A percentile compares a stretch with the other conserved stretches of the same genome.
phyloP scores from a whole-genome alignment of 352 stramenopile species.

The Phytophthora lateralis region DNA sequence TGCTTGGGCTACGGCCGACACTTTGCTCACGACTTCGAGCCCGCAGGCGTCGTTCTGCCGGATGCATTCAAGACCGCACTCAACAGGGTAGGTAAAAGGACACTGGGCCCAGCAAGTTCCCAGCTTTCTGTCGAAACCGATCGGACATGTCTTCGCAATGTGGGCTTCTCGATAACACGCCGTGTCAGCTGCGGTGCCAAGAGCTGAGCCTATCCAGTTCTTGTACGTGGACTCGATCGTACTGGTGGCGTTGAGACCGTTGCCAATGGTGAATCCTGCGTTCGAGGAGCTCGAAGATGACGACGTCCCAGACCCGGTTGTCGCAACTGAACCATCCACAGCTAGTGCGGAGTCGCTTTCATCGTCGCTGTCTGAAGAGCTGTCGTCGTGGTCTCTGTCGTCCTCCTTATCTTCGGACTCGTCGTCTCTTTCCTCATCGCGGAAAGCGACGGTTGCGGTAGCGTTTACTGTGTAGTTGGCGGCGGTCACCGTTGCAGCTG shows the following conservation, averaged over 20 bases:
- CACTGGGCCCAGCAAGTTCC: constrained; percentile 51
- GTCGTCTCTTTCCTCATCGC: constrained; percentile 21
- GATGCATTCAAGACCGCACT: constrained; percentile 52
- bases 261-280: constrained; percentile 8
- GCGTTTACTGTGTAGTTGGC: constrained; percentile 19
- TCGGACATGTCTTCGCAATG: constrained; percentile 36
- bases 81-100: constrained; percentile 38
- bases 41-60: constrained; percentile 51
- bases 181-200: constrained; percentile 22
- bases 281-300: neutral
- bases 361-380: constrained; percentile 13
- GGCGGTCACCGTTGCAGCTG: constrained; percentile 17
- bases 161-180: constrained; percentile 46
- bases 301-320: neutral
- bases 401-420: constrained; percentile 25
- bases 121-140: constrained; percentile 36
- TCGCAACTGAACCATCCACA: neutral
- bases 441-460: constrained; percentile 3
- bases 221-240: constrained; percentile 38
- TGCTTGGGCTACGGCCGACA: constrained; percentile 29
- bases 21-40: constrained; percentile 40
- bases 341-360: constrained; percentile 3
- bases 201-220: constrained; percentile 40
- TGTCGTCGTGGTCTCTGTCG: constrained; percentile 9
- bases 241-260: constrained; percentile 25